These are phyloP conservation scores for Leccinum ochraceum DNA, from an alignment of 768 basidiomycete species.

Conservation along the genomic window DNA sequence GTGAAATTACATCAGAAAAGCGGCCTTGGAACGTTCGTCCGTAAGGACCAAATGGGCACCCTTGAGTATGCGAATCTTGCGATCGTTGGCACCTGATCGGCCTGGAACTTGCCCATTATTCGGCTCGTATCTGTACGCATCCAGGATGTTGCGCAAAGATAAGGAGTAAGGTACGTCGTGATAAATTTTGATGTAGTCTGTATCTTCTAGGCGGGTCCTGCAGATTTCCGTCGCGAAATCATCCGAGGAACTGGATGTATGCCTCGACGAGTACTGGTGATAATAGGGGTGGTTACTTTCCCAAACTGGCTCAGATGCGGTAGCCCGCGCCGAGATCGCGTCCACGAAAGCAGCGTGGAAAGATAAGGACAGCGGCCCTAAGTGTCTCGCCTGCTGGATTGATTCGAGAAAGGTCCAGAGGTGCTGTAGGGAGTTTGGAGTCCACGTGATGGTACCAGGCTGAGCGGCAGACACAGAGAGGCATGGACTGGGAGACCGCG, in stretches of 20 bases:
- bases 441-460: constrained; percentile 46
- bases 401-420: constrained; percentile 54
- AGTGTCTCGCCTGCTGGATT: constrained; percentile 36
- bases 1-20: constrained; percentile 38
- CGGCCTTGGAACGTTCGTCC: constrained; percentile 48
- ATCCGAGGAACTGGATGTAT: constrained; percentile 7
- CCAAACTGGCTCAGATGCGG: constrained; percentile 20
- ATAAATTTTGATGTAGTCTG: constrained; percentile 61
- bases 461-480: constrained; percentile 19
- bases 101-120: constrained; percentile 11
- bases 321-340: constrained; percentile 11
- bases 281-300: constrained; percentile 29
- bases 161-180: constrained; percentile 53
- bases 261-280: constrained; percentile 17
- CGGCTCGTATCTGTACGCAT: constrained; percentile 46
- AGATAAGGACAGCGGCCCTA: constrained; percentile 52
- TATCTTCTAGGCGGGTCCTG: constrained; percentile 28
- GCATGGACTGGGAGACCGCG: constrained; percentile 21
- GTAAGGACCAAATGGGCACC: constrained; percentile 49
- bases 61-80: constrained; percentile 47
- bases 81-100: constrained; percentile 30
- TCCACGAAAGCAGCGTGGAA: constrained; percentile 41
- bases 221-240: constrained; percentile 17
- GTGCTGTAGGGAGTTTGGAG: constrained; percentile 38
- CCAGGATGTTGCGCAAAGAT: constrained; percentile 49